Base-by-base conservation (phyloP, 768 basidiomycete genomes). In the Amanita rubescens region DNA sequence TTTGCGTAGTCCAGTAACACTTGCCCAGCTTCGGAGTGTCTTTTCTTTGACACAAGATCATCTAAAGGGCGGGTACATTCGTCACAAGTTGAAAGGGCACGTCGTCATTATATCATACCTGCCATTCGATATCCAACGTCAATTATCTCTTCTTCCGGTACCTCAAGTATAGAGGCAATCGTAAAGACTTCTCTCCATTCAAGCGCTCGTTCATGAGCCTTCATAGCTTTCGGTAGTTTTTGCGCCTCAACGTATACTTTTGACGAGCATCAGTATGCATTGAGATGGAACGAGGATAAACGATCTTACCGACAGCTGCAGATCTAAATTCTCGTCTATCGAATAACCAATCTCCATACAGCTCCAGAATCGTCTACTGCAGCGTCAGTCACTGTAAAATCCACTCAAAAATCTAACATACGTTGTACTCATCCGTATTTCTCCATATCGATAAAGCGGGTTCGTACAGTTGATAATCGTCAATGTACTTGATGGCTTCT, bases 181-280 rank as follows among this genome's bases (percentile, higher is more conserved):
- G 89, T 84, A 66, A 99, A 97, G 0, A 96, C 72, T 58, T 94
- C 92, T 61, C 87, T 84, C 95, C 95, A 99, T 51, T 87, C 81
- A 30, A 92, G 71, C 0, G 88, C 87, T 53, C 84, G 86, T 67
- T 97, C 94, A 61, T 94, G 83, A 0, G 94, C 85, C 8, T 86
- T 75, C 79, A 99, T 84, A 1, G 94, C 91, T 56, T 91, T 93
- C 4, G 74, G 63, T 1, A 72, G 68, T 50, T 80, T 74, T 3
- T 69, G 65, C 7, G 88, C 90, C 58, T 90, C 79, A 0, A 79
- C 66, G 69, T 94, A 96, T 27, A 44, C 51, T 51, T 30, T n/a
- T 33, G 30, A 34, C 24, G 10, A 24, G 30, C 1, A 30, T 51
- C 19, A 22, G 22, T n/a, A 24, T 11, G 27, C 41, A 11, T 20